phyloP scores from a whole-genome alignment of 345 rosid species.

The Ailanthus altissimus region DNA sequence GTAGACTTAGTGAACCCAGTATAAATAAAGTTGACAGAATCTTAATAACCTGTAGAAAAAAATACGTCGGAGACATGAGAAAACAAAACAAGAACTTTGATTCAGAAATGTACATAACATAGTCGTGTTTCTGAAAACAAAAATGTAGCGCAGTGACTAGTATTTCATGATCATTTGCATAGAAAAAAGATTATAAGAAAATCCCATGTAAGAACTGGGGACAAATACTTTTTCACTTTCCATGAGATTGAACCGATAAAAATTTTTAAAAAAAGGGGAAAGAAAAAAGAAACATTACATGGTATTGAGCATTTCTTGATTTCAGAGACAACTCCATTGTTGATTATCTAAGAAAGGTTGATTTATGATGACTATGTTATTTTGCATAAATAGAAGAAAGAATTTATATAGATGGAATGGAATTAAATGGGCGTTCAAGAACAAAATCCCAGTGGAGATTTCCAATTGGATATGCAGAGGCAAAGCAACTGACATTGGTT shows the following conservation, averaged over 20 bases:
- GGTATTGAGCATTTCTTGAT: constrained; percentile 5
- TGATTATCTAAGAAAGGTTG: background rate
- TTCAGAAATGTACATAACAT: background rate
- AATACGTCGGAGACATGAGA: background rate
- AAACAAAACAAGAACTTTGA: background rate
- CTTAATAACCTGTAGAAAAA: constrained; percentile 29
- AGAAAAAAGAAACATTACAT: constrained; percentile 16
- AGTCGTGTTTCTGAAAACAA: background rate
- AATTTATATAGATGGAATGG: background rate
- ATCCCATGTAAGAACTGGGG: background rate
- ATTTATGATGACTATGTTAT: background rate
- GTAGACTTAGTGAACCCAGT: constrained; percentile 25
- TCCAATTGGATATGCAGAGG: background rate
- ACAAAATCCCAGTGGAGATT: background rate
- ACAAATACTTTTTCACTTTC: background rate
- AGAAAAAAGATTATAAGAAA: background rate
- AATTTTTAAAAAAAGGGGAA: background rate
- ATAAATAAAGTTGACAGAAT: constrained; percentile 15
- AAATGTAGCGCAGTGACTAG: background rate
- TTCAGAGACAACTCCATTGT: constrained; percentile 16
- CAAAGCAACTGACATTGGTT: background rate
- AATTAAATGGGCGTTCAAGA: background rate
- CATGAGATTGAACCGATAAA: background rate
- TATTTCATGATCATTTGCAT: background rate
- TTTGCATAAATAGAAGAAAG: background rate